These are phyloP conservation scores for Chrysochromulina parva DNA, from an alignment of 78 protist genomes.

Conservation along the genomic window DNA sequence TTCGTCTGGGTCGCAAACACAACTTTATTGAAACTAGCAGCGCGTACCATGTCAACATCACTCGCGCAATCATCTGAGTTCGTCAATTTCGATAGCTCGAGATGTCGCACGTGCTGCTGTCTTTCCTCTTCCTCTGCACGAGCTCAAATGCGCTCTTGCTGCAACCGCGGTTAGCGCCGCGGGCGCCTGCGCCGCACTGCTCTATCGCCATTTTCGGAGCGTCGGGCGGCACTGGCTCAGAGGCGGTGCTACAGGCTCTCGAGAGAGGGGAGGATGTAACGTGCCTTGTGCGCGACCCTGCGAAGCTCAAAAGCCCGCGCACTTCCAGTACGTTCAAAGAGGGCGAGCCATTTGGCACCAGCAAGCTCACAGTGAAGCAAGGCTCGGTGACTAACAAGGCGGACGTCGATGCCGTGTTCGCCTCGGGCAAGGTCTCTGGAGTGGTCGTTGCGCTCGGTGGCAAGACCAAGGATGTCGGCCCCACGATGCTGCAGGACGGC, in stretches of 20 bases:
- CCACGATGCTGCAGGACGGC: slow-evolving; percentile 13
- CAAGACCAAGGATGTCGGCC: background rate
- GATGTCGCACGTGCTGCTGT: too few relatives aligned
- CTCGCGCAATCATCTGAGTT: too few relatives aligned
- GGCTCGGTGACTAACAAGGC: background rate
- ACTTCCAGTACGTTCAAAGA: background rate
- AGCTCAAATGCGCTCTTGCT: too few relatives aligned
- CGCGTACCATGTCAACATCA: too few relatives aligned
- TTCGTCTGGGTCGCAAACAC: too few relatives aligned
- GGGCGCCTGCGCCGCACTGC: too few relatives aligned
- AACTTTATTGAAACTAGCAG: too few relatives aligned
- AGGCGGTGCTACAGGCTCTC: slow-evolving; percentile 22
- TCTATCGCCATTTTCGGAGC: background rate
- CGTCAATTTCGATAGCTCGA: too few relatives aligned
- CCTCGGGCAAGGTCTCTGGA: background rate
- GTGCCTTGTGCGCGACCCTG: background rate
- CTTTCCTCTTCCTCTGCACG: too few relatives aligned
- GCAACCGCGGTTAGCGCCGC: too few relatives aligned
- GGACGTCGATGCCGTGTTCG: slow-evolving; percentile 9
- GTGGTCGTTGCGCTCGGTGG: slow-evolving; percentile 43
- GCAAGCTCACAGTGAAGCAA: background rate
- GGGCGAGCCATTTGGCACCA: background rate
- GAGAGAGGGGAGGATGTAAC: background rate
- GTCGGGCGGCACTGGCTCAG: background rate
- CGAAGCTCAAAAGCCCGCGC: background rate